Conservation (phyloP, 140 eudicot species). For the Anethum foeniculum region DNA sequence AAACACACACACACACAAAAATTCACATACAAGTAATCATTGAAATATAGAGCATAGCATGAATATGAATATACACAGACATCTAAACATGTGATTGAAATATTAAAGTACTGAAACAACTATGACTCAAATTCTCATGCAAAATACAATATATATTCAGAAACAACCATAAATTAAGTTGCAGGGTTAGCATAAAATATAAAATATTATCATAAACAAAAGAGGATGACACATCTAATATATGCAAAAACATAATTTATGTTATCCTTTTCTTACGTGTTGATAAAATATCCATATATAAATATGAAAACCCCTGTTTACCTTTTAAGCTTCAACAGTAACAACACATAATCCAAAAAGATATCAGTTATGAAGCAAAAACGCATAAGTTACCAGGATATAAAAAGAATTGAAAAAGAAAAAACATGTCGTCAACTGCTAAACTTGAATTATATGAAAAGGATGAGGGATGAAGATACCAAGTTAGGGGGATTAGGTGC, state of each 20-base stretch:
- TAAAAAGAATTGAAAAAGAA: not conserved
- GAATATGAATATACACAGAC: not conserved
- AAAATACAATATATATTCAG: not conserved
- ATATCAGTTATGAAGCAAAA: not conserved
- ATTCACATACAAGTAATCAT: not conserved
- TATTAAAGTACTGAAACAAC: not conserved
- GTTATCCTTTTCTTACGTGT: not conserved
- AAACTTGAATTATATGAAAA: no score
- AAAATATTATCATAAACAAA: not conserved
- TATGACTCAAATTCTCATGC: not conserved
- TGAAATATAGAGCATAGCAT: not conserved
- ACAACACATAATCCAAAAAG: not conserved
- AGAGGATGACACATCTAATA: not conserved
- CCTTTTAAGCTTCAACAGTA: not conserved
- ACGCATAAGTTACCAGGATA: not conserved
- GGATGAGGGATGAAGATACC: constrained; percentile 24
- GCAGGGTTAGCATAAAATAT: not conserved
- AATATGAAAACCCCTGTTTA: not conserved
- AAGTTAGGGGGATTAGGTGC: constrained; percentile 34
- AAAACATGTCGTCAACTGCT: not conserved
- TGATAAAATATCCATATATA: not conserved
- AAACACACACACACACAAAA: no score
- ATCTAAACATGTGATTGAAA: not conserved
- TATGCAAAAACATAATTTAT: not conserved
- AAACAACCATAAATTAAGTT: not conserved